Evolutionary conservation across 495 filamentous ascomycete genomes (phyloP).

Genomic region (Neurospora tetrasperma): DNA sequence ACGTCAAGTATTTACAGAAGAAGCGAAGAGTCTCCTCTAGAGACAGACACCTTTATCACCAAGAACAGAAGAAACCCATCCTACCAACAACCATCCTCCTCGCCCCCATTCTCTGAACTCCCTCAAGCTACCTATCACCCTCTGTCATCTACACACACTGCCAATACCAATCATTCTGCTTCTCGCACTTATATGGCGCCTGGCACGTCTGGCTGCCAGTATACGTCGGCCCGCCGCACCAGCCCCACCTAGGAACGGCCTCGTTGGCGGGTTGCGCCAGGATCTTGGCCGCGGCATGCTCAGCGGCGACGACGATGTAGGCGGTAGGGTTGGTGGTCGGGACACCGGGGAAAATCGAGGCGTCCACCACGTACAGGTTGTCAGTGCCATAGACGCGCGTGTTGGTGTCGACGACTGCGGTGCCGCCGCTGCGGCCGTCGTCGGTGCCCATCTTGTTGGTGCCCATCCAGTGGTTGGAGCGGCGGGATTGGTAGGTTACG

Average conservation of each 20-base stretch:
- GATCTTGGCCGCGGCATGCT: constrained; percentile 43
- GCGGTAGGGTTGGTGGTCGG: constrained; percentile 50
- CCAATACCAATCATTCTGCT: constrained; percentile 18
- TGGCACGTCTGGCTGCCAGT: constrained; percentile 14
- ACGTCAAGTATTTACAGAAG: background rate
- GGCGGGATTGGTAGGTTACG: constrained; percentile 36
- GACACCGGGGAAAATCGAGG: constrained; percentile 52
- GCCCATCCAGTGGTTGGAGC: constrained; percentile 64
- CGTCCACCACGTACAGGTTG: constrained; percentile 58
- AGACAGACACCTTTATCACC: background rate
- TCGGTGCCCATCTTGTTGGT: constrained; percentile 54
- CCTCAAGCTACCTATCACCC: background rate
- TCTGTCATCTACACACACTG: constrained; percentile 17
- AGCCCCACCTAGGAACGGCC: constrained; percentile 13
- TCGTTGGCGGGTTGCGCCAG: constrained; percentile 27
- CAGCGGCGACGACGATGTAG: constrained; percentile 48
- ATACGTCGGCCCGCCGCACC: constrained; percentile 36
- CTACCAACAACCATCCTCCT: background rate
- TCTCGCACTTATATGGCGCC: constrained; percentile 12
- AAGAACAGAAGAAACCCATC: background rate
- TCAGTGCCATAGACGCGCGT: constrained; percentile 62
- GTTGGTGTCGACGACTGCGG: constrained; percentile 62
- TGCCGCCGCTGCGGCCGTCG: constrained; percentile 52
- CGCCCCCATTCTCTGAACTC: no score
- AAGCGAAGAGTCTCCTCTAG: background rate